Percentiles rank a stretch among this genome's conserved stretches.
Evolutionary conservation across 2,329 filamentous ascomycete genomes (phyloP).

Genomic region (Teratosphaeriaceae sp.): DNA sequence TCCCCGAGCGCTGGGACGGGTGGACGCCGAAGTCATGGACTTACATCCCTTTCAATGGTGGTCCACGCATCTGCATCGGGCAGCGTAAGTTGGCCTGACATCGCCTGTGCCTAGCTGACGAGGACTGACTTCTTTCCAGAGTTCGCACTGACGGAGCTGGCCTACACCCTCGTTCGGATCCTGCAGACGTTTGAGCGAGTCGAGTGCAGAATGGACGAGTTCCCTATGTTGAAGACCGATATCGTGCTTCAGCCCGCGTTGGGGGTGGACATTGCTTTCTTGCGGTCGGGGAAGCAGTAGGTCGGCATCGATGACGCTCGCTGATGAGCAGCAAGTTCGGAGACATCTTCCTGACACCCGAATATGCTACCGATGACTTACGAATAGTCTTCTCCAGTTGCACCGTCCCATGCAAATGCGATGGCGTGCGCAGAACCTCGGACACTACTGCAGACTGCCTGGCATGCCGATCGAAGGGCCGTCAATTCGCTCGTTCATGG

Average conservation of each 20-base stretch:
- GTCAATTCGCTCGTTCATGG: too few relatives aligned
- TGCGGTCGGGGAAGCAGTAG: slow-evolving; percentile 11
- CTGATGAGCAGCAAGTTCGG: too few relatives aligned
- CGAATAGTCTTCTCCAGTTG: too few relatives aligned
- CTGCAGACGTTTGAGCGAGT: slow-evolving; percentile 39
- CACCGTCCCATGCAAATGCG: too few relatives aligned
- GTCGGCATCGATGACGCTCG: not conserved
- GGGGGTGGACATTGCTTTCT: slow-evolving; percentile 35
- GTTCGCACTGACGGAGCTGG: slow-evolving; percentile 46
- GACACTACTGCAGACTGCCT: too few relatives aligned
- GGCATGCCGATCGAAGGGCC: too few relatives aligned
- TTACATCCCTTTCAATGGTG: slow-evolving; percentile 44
- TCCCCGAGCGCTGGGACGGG: slow-evolving; percentile 44
- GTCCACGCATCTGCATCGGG: slow-evolving; percentile 44
- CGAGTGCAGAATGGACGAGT: slow-evolving; percentile 31
- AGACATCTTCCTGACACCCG: too few relatives aligned
- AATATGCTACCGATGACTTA: too few relatives aligned
- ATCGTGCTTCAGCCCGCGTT: slow-evolving; percentile 43
- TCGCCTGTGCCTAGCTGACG: too few relatives aligned
- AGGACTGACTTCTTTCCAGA: slow-evolving; percentile 15
- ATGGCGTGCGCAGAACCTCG: too few relatives aligned
- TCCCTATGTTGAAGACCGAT: slow-evolving; percentile 38
- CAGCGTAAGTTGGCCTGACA: slow-evolving; percentile 31
- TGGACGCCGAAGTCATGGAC: slow-evolving; percentile 47
- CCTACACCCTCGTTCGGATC: slow-evolving; percentile 41